Base-by-base conservation (phyloP, 2,329 filamentous ascomycete genomes). In the Calonectria multiphialidica region DNA sequence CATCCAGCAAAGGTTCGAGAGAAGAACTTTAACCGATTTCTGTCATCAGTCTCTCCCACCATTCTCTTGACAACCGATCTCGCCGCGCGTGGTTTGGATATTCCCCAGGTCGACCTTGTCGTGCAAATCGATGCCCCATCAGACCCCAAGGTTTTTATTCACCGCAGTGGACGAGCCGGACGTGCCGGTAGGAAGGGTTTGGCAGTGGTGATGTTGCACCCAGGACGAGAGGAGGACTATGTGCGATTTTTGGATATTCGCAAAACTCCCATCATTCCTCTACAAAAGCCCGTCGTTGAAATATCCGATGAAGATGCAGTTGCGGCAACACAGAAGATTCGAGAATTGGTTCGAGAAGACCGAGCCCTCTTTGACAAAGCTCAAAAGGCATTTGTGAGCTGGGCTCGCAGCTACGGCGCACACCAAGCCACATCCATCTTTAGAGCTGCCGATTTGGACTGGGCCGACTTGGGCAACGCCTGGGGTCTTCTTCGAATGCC, bases 341-440 rank as follows among this genome's bases (percentile, higher is more conserved):
- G 94, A 30, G 84, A 87, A 13, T 80, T 90, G 4, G 89, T 92
- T 15, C 80, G 81, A 45, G 77, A 84, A 10, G 90, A 91, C 73
- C 85, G 88, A 50, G 88, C 86, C 4, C 81, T 97, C 13, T 93
- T 97, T 81, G 95, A 98, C 82, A 97, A 98, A 80, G 95, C 94
- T 0, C 95, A 98, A 81, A 92, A 93, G 73, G 97, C 93, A 0
- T 98, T 99, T 78, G 96, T 98, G 25, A 96, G 94, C 80, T 98
- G 95, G 94, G 92, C 98, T 1, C 92, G 95, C 81, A 94, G 94
- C 76, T 98, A 98, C 85, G 94, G 91, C 81, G 97, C 97, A 79
- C 97, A 98, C 80, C 92, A 96, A 76, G 95, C 96, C 1, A 93
- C 91, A 72, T 97, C 95, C 79, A 98, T 99, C 76, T 99, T 99